Evolutionary conservation across 495 filamentous ascomycete species (phyloP), one percentile per base, ranked within the genome.

Genomic region (Neurospora intermedia): DNA sequence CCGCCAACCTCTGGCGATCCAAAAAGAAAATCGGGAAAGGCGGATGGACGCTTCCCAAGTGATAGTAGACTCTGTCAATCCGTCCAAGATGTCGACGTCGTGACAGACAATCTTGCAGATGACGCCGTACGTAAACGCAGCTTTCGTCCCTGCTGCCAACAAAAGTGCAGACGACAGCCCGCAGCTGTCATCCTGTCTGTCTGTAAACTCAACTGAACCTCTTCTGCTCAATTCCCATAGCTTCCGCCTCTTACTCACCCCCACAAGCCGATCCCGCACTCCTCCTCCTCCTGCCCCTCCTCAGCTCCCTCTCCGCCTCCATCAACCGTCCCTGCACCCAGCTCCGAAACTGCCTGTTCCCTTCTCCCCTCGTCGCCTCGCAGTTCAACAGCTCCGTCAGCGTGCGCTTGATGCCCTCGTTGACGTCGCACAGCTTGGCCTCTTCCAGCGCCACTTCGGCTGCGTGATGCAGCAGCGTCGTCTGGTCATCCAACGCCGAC

Each of bases 341-440:
- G 10, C 81, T 85, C 43, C 89, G 83, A 77, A 89, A 88, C 31
- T 82, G 81, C n/a, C 79, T 77, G 15, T 66, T 66, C 1, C 15
- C 54, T 77, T 91, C 88, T 11, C 76, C 76, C 31, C 85, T 83
- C 13, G 89, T 87, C 27, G 83, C 80, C 39, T 88, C 85, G 78
- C 87, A 90, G 80, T 91, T 91, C 72, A 91, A 85, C 38, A 91
- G 83, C 76, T 89, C 88, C 4, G 89, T 91, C 74, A 91, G 78
- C 13, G 88, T 87, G 18, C 84, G 83, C 80, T 91, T 91, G 79
- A 91, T 89, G 69, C 88, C 84, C 75, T 88, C 84, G 81, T 90
- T 91, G 78, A 91, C 85, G 66, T 87, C 81, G 79, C 83, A 86
- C 40, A 89, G 82, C 75, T 84, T 85, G 71, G 82, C 80, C 71